Percentiles rank a stretch among this genome's conserved stretches.
phyloP scores from a whole-genome alignment of 140 eudicot species.

The Cichorium intybus region DNA sequence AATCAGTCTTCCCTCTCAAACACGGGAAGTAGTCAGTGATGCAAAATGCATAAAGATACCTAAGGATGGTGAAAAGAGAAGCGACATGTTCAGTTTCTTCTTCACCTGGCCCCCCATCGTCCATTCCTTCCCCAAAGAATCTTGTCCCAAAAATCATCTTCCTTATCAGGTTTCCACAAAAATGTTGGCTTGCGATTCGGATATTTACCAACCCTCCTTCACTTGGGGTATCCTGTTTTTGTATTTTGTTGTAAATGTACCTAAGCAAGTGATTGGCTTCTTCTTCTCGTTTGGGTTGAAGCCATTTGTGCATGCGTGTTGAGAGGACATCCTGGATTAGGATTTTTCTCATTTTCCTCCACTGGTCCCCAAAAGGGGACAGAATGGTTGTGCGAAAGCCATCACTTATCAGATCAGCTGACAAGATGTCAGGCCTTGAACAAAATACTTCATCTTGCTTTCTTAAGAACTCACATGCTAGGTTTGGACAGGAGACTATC shows the following conservation, averaged over 20 bases:
- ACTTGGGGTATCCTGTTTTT: background rate
- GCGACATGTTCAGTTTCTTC: conserved; percentile 45
- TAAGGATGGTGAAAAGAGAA: conserved; percentile 23
- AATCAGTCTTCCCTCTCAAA: conserved; percentile 28
- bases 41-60: conserved; percentile 26
- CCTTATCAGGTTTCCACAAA: conserved; percentile 25
- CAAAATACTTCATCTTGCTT: conserved; percentile 16
- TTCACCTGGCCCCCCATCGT: too few relatives aligned
- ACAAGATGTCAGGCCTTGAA: conserved; percentile 10
- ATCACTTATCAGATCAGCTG: background rate
- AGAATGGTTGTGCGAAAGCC: conserved; percentile 7
- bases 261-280: conserved; percentile 24
- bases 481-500: background rate
- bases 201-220: conserved; percentile 23
- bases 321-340: background rate
- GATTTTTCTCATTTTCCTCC: conserved; percentile 29
- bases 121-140: conserved; percentile 27
- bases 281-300: conserved; percentile 15
- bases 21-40: conserved; percentile 40
- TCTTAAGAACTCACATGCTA: conserved; percentile 17
- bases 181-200: conserved; percentile 24
- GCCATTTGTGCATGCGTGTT: conserved; percentile 1
- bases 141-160: conserved; percentile 29
- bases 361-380: background rate
- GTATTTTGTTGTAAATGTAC: background rate